These are phyloP conservation scores for Polyrhizophydium stewartii DNA, from an alignment of 371 early-diverging fungal species.

Conservation along the genomic window DNA sequence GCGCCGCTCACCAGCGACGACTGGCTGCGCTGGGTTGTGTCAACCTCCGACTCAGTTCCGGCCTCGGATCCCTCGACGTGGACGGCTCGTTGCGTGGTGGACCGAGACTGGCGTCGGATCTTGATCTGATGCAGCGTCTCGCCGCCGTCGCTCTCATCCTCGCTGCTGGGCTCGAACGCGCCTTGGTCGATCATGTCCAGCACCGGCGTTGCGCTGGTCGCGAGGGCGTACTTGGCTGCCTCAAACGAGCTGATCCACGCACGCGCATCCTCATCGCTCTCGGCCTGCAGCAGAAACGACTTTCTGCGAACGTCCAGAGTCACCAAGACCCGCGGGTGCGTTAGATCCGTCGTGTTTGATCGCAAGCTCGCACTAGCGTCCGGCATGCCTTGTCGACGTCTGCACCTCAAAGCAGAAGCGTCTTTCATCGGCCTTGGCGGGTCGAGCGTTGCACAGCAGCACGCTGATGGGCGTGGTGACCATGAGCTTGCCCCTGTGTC, in stretches of 20 bases:
- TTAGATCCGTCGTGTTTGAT: too few relatives aligned
- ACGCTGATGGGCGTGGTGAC: slow-evolving; percentile 56
- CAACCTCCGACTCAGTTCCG: not conserved
- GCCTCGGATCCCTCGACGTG: not conserved
- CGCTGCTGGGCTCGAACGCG: slow-evolving; percentile 1
- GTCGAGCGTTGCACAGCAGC: slow-evolving; percentile 55
- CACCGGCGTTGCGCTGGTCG: not conserved
- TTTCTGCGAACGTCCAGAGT: too few relatives aligned
- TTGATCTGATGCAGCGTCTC: slow-evolving; percentile 3
- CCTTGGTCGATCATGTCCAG: not conserved
- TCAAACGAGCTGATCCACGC: slow-evolving; percentile 67
- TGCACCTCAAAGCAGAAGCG: slow-evolving; percentile 72
- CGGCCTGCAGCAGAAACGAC: slow-evolving; percentile 60
- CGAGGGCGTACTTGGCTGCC: slow-evolving; percentile 43
- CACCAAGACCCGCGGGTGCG: too few relatives aligned
- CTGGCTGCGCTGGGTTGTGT: too few relatives aligned
- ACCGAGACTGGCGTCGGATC: too few relatives aligned
- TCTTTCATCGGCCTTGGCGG: slow-evolving; percentile 51
- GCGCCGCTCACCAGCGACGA: too few relatives aligned
- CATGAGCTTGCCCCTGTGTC: slow-evolving; percentile 53
- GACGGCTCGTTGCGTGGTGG: not conserved
- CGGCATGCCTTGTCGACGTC: slow-evolving; percentile 54
- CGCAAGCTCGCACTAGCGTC: not conserved
- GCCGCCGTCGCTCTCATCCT: slow-evolving; percentile 16
- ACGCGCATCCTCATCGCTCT: slow-evolving; percentile 63